Conservation (phyloP, 2,329 filamentous ascomycete genomes). For the Phyllosticta ampelicida region DNA sequence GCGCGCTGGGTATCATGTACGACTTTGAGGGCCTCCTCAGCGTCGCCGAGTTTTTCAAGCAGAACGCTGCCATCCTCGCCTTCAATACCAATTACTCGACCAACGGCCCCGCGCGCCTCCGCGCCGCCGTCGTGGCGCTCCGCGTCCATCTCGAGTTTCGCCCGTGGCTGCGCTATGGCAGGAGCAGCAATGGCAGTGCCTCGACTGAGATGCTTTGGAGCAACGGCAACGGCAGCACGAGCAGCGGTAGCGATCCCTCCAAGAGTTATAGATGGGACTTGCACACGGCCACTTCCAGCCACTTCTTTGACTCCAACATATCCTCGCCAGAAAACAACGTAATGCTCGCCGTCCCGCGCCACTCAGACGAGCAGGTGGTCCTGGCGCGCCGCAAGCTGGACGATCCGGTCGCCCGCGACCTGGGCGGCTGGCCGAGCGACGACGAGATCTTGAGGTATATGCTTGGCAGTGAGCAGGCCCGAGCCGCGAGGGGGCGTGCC, state of each 20-base stretch:
- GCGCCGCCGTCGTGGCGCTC: slow-evolving; percentile 29
- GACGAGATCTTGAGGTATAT: slow-evolving; percentile 28
- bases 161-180: not conserved
- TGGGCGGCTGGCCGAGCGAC: slow-evolving; percentile 35
- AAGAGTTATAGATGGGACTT: not conserved
- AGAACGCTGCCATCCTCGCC: not conserved
- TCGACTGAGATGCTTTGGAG: slow-evolving; percentile 18
- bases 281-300: no score
- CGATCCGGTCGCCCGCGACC: slow-evolving; percentile 20
- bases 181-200: not conserved
- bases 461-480: not conserved
- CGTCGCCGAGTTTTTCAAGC: not conserved
- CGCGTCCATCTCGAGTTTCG: slow-evolving; percentile 31
- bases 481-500: no score
- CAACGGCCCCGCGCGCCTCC: slow-evolving; percentile 37
- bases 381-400: slow-evolving; percentile 25
- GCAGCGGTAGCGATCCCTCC: not conserved
- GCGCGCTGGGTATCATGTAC: slow-evolving; percentile 50
- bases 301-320: no score
- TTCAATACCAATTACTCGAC: not conserved
- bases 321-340: no score
- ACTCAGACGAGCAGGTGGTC: slow-evolving; percentile 21
- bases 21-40: slow-evolving; percentile 51
- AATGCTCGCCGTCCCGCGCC: no score
- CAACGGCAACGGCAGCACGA: not conserved